These are phyloP conservation scores for Fusarium brachygibbosum DNA, from an alignment of 2,329 filamentous ascomycete genomes.

Conservation along the genomic window DNA sequence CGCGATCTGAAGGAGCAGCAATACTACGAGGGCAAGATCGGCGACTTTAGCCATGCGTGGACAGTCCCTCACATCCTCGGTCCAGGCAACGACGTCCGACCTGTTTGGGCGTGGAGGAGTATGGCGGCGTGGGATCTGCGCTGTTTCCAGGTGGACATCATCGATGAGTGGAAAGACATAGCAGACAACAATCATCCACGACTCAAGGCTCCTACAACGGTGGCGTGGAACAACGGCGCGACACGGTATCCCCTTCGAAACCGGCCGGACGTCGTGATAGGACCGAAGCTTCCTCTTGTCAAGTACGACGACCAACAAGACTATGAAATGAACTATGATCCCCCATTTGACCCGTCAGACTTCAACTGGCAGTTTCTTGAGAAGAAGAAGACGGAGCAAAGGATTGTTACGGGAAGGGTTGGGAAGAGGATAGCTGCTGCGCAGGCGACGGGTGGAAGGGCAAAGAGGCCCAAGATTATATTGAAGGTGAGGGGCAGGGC, in stretches of 20 bases:
- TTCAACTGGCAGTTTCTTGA: slow-evolving; percentile 21
- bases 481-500: neutral
- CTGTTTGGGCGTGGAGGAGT: slow-evolving; percentile 12
- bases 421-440: neutral
- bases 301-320: accelerated
- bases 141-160: neutral
- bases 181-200: accelerated
- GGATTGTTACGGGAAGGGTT: neutral
- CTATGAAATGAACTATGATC: neutral
- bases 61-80: slow-evolving; percentile 17
- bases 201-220: neutral
- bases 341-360: slow-evolving; percentile 13
- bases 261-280: neutral
- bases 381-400: neutral
- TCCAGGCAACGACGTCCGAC: neutral
- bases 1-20: slow-evolving; percentile 19
- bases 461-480: neutral
- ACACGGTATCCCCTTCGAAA: neutral
- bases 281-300: slow-evolving; percentile 15
- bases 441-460: neutral
- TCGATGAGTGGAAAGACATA: neutral
- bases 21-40: slow-evolving; percentile 11
- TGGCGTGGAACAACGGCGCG: neutral
- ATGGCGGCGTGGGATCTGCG: slow-evolving; percentile 33
- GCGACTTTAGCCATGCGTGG: slow-evolving; percentile 23